Percentiles rank a stretch among this genome's conserved stretches.
phyloP scores from a whole-genome alignment of 2,329 filamentous ascomycete genomes.

The Graphilbum sp. region DNA sequence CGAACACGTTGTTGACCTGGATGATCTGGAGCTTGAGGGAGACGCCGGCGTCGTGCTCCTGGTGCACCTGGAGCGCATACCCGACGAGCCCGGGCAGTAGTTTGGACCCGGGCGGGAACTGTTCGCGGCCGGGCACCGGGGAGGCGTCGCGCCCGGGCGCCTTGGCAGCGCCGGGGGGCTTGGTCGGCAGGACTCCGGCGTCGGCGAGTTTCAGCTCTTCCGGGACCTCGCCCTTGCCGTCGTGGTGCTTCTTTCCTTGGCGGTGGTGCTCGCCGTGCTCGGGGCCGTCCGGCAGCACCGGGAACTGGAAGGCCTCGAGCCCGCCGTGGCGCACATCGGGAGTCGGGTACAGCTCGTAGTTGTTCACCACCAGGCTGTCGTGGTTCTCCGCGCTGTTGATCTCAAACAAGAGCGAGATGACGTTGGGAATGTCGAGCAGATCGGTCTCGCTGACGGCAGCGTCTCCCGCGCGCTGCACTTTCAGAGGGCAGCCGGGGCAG shows the following conservation, averaged over 20 bases:
- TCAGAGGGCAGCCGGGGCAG: slow-evolving; percentile 35
- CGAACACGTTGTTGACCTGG: slow-evolving; percentile 38
- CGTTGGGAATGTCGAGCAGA: slow-evolving; percentile 15
- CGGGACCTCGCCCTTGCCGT: not conserved
- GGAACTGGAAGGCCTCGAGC: slow-evolving; percentile 29
- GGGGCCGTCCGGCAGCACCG: slow-evolving; percentile 13
- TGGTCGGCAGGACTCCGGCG: not conserved
- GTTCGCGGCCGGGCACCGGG: too few relatives aligned
- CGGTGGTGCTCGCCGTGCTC: too few relatives aligned
- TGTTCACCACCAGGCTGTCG: slow-evolving; percentile 39
- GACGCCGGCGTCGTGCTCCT: slow-evolving; percentile 35
- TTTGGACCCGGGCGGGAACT: too few relatives aligned
- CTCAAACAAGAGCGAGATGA: slow-evolving; percentile 36
- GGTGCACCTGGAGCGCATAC: slow-evolving; percentile 27
- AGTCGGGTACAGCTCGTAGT: slow-evolving; percentile 41
- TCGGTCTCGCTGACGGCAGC: slow-evolving; percentile 11
- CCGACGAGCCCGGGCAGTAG: slow-evolving; percentile 30
- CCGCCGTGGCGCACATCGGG: slow-evolving; percentile 27
- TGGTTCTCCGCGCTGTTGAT: slow-evolving; percentile 27
- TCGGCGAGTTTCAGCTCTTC: slow-evolving; percentile 6
- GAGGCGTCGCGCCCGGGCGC: too few relatives aligned
- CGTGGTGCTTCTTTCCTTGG: slow-evolving; percentile 8
- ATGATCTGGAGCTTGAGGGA: slow-evolving; percentile 40
- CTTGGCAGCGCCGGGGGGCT: not conserved
- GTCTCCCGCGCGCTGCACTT: not conserved